Evolutionary conservation across 257 asterid species (phyloP).

Genomic region (Solanum ahanhuiri): DNA sequence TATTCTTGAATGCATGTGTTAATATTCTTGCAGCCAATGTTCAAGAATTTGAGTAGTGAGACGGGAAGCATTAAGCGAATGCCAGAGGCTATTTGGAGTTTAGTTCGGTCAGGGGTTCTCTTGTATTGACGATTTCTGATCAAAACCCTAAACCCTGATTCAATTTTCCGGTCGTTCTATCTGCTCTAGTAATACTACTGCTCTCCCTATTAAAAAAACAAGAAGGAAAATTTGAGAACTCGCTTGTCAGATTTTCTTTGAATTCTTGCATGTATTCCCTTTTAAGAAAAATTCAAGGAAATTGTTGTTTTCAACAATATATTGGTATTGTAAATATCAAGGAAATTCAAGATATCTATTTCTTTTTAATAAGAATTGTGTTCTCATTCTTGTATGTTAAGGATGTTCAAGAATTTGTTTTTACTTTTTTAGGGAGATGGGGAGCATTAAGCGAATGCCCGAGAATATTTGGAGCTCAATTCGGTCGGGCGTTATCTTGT

Average conservation of each 20-base stretch:
- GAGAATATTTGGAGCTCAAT: slow-evolving; percentile 54
- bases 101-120: background rate
- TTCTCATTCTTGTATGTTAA: background rate
- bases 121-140: background rate
- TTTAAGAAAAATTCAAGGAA: background rate
- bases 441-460: slow-evolving; percentile 57
- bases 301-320: background rate
- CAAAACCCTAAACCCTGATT: background rate
- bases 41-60: background rate
- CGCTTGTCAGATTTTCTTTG: background rate
- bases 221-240: background rate
- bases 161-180: background rate
- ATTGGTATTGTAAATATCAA: background rate
- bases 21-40: too few relatives aligned
- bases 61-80: background rate
- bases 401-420: background rate
- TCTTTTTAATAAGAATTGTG: background rate
- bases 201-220: background rate
- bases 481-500: slow-evolving; percentile 62
- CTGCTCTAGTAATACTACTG: background rate
- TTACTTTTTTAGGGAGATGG: slow-evolving; percentile 28
- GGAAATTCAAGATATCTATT: background rate
- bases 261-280: background rate
- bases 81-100: background rate
- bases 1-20: background rate